These are phyloP conservation scores for Stachybotrys elegans DNA, from an alignment of 2,329 filamentous ascomycete species.

Conservation along the genomic window DNA sequence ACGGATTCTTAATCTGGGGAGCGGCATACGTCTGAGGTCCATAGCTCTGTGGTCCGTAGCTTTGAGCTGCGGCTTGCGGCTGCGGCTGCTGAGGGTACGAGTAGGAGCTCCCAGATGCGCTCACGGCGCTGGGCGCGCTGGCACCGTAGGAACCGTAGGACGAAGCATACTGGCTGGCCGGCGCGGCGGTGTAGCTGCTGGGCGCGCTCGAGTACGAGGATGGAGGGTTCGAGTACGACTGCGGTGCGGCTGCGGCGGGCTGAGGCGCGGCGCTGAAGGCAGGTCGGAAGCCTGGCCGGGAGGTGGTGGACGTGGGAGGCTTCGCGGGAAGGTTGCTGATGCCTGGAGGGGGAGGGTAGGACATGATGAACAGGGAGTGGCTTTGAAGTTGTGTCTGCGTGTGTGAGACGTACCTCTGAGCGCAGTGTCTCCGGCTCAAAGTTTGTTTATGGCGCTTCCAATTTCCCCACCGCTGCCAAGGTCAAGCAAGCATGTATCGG, in stretches of 20 bases:
- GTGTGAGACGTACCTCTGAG: no score
- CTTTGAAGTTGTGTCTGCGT: no score
- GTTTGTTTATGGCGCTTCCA: no score
- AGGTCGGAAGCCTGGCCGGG: conserved; percentile 38
- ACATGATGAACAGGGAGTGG: conserved; percentile 78
- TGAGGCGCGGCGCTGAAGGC: conserved; percentile 41
- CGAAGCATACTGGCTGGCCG: conserved; percentile 39
- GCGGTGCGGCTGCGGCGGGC: conserved; percentile 29
- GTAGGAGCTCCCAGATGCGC: conserved; percentile 12
- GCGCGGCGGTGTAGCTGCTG: conserved; percentile 26
- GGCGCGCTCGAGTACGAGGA: conserved; percentile 22
- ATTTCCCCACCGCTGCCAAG: no score
- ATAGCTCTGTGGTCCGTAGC: conserved; percentile 24
- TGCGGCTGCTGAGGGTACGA: conserved; percentile 19
- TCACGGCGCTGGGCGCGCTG: conserved; percentile 18
- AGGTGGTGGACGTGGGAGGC: conserved; percentile 58
- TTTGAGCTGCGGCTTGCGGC: conserved; percentile 12
- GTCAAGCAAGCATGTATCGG: no score
- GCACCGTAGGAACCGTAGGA: conserved; percentile 31
- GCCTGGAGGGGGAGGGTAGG: conserved; percentile 82
- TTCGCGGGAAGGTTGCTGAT: conserved; percentile 63
- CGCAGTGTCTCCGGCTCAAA: no score
- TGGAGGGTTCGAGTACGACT: conserved; percentile 20
- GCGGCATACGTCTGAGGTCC: conserved; percentile 43
- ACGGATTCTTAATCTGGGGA: conserved; percentile 76